A percentile compares a stretch with the other conserved stretches of the same genome.
These are phyloP conservation scores for Porpolomopsis calyptriformis DNA, from an alignment of 768 basidiomycete genomes.

Conservation along the genomic window DNA sequence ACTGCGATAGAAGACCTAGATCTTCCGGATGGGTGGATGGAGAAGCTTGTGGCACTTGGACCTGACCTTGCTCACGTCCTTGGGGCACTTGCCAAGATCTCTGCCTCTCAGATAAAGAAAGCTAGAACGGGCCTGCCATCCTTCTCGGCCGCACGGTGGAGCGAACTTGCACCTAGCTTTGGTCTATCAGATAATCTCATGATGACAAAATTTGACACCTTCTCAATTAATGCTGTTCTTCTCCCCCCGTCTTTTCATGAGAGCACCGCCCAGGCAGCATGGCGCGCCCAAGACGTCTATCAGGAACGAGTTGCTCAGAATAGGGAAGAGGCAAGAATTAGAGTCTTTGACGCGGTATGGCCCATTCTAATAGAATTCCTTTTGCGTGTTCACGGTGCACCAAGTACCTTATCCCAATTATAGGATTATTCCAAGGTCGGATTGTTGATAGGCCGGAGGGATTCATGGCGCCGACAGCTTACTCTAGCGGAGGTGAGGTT, in stretches of 20 bases:
- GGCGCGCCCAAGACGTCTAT: slow-evolving; percentile 11
- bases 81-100: too few species aligned
- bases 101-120: too few species aligned
- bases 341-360: slow-evolving; percentile 6
- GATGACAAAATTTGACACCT: not conserved
- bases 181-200: not conserved
- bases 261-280: slow-evolving; percentile 1
- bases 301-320: slow-evolving; percentile 5
- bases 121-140: slow-evolving; percentile 9
- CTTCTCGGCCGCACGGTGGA: slow-evolving; percentile 12
- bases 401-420: slow-evolving; percentile 3
- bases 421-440: slow-evolving; percentile 4
- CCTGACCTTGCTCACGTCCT: too few species aligned
- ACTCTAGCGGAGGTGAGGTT: slow-evolving; percentile 3
- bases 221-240: not conserved
- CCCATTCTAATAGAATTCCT: not conserved
- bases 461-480: not conserved
- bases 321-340: slow-evolving; percentile 1
- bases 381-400: not conserved
- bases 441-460: slow-evolving; percentile 7
- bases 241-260: slow-evolving; percentile 5
- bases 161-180: slow-evolving; percentile 6
- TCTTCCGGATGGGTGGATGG: not conserved
- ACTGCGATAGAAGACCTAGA: too few species aligned
- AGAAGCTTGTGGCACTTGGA: too few species aligned